phyloP scores from a whole-genome alignment of 768 basidiomycete genomes.

The Termitomyces sp. region DNA sequence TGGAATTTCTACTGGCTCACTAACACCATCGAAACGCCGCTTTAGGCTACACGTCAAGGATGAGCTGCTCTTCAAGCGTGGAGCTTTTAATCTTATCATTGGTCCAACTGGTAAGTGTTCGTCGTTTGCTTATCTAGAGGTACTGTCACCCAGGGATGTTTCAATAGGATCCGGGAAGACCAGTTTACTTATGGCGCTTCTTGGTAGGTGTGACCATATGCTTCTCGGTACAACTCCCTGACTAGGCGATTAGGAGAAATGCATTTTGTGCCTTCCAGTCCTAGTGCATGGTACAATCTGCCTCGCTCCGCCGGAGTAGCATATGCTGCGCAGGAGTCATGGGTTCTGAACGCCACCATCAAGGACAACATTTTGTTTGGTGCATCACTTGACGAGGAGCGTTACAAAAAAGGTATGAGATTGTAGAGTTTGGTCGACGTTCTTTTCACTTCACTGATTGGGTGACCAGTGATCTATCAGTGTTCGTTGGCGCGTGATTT shows the following conservation, averaged over 20 bases:
- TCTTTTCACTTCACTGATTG: not conserved
- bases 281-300: constrained; percentile 63
- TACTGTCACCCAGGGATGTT: not conserved
- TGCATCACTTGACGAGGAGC: constrained; percentile 64
- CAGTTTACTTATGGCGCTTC: constrained; percentile 60
- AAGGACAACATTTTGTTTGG: constrained; percentile 83
- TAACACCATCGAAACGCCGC: constrained; percentile 40
- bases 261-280: constrained; percentile 50
- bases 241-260: constrained; percentile 45
- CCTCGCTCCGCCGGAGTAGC: constrained; percentile 68
- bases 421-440: not conserved
- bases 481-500: constrained; percentile 71
- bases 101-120: constrained; percentile 42
- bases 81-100: constrained; percentile 51
- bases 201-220: constrained; percentile 26
- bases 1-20: constrained; percentile 7
- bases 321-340: constrained; percentile 80
- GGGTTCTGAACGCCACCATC: constrained; percentile 80
- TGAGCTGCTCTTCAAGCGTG: constrained; percentile 50
- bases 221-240: not conserved
- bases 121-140: not conserved
- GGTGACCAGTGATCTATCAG: constrained; percentile 54
- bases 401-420: constrained; percentile 53
- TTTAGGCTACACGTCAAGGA: constrained; percentile 50
- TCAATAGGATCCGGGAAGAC: constrained; percentile 49